A percentile compares a stretch with the other conserved stretches of the same genome.
These are phyloP conservation scores for Poteriospumella lacustris DNA, from an alignment of 108 stramenopile genomes.

Conservation along the genomic window DNA sequence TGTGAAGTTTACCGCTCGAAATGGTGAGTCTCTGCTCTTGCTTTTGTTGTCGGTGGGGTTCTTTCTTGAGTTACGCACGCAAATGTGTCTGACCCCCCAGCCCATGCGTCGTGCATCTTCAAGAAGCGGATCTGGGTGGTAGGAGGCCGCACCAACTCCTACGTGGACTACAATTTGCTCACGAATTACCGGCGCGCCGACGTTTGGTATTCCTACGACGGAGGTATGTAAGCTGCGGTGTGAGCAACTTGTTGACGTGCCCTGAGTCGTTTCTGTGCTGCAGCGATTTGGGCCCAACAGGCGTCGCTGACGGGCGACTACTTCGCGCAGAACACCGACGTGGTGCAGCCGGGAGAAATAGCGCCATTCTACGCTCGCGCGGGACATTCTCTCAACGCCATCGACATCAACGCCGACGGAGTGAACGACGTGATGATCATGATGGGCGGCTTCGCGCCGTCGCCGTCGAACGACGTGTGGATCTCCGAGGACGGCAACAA, in stretches of 20 bases:
- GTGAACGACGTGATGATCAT: conserved; percentile 61
- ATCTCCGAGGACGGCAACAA: conserved; percentile 58
- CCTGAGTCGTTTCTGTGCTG: neutral
- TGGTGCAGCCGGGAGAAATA: conserved; percentile 42
- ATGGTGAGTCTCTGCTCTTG: neutral
- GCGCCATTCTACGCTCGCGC: conserved; percentile 66
- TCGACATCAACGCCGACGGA: conserved; percentile 55
- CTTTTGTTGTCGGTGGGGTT: neutral
- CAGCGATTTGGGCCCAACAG: conserved; percentile 35
- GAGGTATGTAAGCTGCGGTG: too few species aligned
- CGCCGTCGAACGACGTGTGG: conserved; percentile 69
- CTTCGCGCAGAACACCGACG: conserved; percentile 48
- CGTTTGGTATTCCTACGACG: conserved; percentile 5
- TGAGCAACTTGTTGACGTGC: too few species aligned
- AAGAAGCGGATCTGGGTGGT: conserved; percentile 10
- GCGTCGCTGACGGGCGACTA: conserved; percentile 41
- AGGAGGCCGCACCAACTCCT: neutral
- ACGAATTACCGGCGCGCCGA: neutral
- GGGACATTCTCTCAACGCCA: conserved; percentile 64
- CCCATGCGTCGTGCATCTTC: conserved; percentile 24
- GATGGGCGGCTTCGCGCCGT: conserved; percentile 60
- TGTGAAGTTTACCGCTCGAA: neutral
- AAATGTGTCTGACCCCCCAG: neutral
- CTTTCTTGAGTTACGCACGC: neutral
- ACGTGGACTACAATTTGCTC: neutral